These are phyloP conservation scores for Favolaschia claudopus DNA, from an alignment of 768 basidiomycete species.

Conservation along the genomic window DNA sequence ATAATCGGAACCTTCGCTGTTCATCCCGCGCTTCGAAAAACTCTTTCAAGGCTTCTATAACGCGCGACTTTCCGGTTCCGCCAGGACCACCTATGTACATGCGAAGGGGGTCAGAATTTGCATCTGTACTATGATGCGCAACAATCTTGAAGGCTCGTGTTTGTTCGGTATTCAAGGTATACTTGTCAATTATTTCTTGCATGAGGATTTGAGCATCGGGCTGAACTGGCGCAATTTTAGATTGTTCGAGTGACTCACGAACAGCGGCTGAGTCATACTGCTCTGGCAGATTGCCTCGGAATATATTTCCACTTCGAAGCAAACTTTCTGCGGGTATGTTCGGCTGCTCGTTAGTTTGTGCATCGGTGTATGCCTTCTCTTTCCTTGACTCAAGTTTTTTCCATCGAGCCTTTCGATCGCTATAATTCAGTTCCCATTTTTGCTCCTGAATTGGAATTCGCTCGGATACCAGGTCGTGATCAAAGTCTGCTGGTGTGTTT, in stretches of 20 bases:
- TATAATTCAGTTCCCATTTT: neutral
- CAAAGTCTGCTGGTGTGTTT: too few species aligned
- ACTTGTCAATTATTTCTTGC: neutral
- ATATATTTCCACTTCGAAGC: too few species aligned
- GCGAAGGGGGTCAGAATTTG: conserved; percentile 11
- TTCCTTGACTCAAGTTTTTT: neutral
- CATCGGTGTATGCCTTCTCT: too few species aligned
- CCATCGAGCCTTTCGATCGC: neutral
- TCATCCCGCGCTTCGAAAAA: conserved; percentile 28
- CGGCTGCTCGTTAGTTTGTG: too few species aligned
- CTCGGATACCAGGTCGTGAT: too few species aligned
- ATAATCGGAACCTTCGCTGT: conserved; percentile 31
- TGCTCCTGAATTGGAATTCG: too few species aligned
- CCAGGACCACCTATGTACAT: conserved; percentile 38
- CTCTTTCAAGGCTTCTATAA: conserved; percentile 29
- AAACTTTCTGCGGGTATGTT: too few species aligned
- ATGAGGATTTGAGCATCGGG: neutral
- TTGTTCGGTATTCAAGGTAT: neutral
- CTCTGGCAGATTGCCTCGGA: too few species aligned
- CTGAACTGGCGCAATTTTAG: neutral
- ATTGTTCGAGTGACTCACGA: neutral
- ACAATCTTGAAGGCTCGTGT: neutral
- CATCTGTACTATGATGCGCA: neutral
- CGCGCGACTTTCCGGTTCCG: conserved; percentile 38
- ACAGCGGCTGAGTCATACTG: too few species aligned